A percentile compares a stretch with the other conserved stretches of the same genome.
Evolutionary conservation across 306 rosid species (phyloP).

Genomic region (Cicer yamashitae): DNA sequence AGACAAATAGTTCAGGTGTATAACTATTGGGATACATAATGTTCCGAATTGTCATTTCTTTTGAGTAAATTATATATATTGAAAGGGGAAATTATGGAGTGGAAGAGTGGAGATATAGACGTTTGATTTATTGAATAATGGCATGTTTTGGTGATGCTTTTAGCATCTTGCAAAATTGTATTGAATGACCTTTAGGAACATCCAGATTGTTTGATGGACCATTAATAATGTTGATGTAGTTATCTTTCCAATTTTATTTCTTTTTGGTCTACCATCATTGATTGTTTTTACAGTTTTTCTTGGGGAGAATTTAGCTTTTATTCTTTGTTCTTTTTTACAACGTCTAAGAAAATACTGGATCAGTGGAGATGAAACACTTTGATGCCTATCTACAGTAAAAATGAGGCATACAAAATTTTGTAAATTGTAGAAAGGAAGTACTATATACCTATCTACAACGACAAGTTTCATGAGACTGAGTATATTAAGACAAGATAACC

Average conservation of each 20-base stretch:
- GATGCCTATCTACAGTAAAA: background rate
- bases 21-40: background rate
- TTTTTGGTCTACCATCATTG: background rate
- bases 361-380: background rate
- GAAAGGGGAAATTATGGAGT: background rate
- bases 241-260: background rate
- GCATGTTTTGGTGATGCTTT: background rate
- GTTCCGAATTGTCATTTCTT: conserved; percentile 3
- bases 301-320: background rate
- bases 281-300: background rate
- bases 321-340: background rate
- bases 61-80: conserved; percentile 2
- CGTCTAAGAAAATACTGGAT: background rate
- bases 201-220: background rate
- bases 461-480: background rate
- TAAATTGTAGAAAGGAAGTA: background rate
- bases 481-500: background rate
- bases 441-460: background rate
- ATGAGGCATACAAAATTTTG: background rate
- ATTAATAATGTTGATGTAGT: background rate
- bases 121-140: background rate
- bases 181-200: background rate
- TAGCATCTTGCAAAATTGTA: background rate
- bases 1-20: background rate
- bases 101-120: background rate